Evolutionary conservation across 306 rosid genomes (phyloP).

Genomic region (Macrotyloma uniflorum): DNA sequence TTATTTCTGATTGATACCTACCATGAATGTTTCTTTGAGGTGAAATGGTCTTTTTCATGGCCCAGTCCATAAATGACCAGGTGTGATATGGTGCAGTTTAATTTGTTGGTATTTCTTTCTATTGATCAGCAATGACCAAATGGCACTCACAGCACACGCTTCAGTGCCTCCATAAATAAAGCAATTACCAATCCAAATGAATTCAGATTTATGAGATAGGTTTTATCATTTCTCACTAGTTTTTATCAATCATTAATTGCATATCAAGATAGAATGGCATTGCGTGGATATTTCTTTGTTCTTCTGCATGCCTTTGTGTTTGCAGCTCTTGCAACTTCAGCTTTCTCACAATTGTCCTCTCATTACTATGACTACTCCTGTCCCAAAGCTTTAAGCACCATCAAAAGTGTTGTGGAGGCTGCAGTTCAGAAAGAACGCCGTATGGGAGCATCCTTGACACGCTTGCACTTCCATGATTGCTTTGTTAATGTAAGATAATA

Average conservation of each 20-base stretch:
- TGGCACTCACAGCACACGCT: not conserved
- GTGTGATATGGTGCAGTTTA: not conserved
- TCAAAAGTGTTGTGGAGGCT: conserved; percentile 27
- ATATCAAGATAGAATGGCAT: conserved; percentile 30
- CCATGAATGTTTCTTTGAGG: not conserved
- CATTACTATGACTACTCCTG: conserved; percentile 44
- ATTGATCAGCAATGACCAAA: not conserved
- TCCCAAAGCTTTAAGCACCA: conserved; percentile 44
- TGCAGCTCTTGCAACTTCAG: conserved; percentile 32
- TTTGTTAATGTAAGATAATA: conserved; percentile 48
- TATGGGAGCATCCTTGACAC: conserved; percentile 53
- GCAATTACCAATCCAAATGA: not conserved
- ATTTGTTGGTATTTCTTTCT: not conserved
- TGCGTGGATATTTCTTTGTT: not conserved
- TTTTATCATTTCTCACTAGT: not conserved
- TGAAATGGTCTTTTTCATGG: conserved; percentile 19
- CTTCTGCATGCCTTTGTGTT: conserved; percentile 6
- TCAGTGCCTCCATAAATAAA: not conserved
- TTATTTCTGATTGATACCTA: not conserved
- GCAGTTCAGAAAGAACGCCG: conserved; percentile 45
- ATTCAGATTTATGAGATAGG: not conserved
- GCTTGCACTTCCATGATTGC: conserved; percentile 57
- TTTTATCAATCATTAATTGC: not conserved
- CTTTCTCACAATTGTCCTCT: conserved; percentile 36
- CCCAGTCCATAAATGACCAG: not conserved